Conservation (phyloP, 176 grass and related monocot genomes). For the Chloris gayana region DNA sequence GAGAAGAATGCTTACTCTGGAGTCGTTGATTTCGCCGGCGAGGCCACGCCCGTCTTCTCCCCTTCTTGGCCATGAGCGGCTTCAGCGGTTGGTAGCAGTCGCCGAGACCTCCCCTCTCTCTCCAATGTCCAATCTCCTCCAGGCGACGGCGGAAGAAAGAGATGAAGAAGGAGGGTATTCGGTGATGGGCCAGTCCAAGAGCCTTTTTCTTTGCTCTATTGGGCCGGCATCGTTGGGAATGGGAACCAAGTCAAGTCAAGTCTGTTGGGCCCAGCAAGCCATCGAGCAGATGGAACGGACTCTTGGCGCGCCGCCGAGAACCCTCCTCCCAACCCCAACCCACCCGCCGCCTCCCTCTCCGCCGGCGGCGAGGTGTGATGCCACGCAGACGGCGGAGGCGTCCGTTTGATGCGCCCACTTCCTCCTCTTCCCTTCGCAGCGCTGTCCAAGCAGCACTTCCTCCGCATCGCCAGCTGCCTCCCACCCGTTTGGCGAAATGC, state of each 20-base stretch:
- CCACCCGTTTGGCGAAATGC: slow-evolving; percentile 50
- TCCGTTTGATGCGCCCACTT: slow-evolving; percentile 48
- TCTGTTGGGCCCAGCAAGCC: neutral
- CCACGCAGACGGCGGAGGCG: slow-evolving; percentile 28
- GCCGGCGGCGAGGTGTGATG: slow-evolving; percentile 46
- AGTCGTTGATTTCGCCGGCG: too few species aligned
- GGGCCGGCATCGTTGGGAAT: neutral
- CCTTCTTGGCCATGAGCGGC: too few species aligned
- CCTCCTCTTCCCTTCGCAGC: slow-evolving; percentile 22
- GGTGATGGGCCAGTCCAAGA: neutral
- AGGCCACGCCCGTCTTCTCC: too few species aligned
- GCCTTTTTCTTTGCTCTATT: neutral
- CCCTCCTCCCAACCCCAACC: neutral
- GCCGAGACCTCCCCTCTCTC: too few species aligned
- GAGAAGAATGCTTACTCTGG: too few species aligned
- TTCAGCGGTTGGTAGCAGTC: too few species aligned
- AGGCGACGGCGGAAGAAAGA: too few species aligned
- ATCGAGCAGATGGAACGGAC: neutral
- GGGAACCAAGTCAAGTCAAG: neutral
- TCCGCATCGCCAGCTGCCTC: slow-evolving; percentile 57
- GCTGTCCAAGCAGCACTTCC: slow-evolving; percentile 42
- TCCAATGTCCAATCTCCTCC: too few species aligned
- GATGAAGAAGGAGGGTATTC: neutral
- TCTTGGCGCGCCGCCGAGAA: slow-evolving; percentile 8
- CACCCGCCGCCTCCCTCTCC: slow-evolving; percentile 15